Conservation (phyloP, 768 basidiomycete genomes). For the Tylopilus rubrobrunneus region DNA sequence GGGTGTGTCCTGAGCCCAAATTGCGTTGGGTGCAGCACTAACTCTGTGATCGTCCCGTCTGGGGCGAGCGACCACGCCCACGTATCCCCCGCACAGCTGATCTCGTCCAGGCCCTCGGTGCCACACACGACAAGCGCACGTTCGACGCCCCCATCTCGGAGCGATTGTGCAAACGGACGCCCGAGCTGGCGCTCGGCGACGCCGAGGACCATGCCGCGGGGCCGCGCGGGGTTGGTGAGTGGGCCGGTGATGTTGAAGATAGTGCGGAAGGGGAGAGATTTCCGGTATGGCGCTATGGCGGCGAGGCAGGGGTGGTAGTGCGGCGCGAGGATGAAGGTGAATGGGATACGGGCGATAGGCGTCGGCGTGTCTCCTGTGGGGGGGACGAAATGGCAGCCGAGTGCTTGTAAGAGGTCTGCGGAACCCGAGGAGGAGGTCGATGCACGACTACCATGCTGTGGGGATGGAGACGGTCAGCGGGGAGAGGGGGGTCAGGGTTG, state of each 20-base stretch:
- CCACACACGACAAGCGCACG: slow-evolving; percentile 94
- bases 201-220: slow-evolving; percentile 87
- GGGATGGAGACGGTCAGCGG: background rate
- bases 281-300: slow-evolving; percentile 77
- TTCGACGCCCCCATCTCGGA: slow-evolving; percentile 69
- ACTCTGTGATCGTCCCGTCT: slow-evolving; percentile 61
- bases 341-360: slow-evolving; percentile 65
- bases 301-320: slow-evolving; percentile 91
- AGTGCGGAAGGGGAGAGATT: slow-evolving; percentile 87
- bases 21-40: slow-evolving; percentile 58
- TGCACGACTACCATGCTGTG: slow-evolving; percentile 83
- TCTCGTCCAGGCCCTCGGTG: slow-evolving; percentile 88
- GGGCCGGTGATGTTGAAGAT: slow-evolving; percentile 97
- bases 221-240: slow-evolving; percentile 85
- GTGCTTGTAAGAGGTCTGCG: slow-evolving; percentile 83
- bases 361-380: slow-evolving; percentile 43
- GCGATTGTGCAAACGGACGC: slow-evolving; percentile 69
- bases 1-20: slow-evolving; percentile 79
- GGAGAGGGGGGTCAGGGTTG: background rate
- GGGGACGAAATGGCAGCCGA: slow-evolving; percentile 71
- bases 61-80: slow-evolving; percentile 72
- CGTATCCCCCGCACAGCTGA: slow-evolving; percentile 90
- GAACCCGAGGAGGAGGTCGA: slow-evolving; percentile 94
- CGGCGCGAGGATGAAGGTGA: slow-evolving; percentile 91
- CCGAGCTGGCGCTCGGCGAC: slow-evolving; percentile 83